phyloP scores from a whole-genome alignment of 2,329 filamentous ascomycete species.

The Monosporascus sp. region DNA sequence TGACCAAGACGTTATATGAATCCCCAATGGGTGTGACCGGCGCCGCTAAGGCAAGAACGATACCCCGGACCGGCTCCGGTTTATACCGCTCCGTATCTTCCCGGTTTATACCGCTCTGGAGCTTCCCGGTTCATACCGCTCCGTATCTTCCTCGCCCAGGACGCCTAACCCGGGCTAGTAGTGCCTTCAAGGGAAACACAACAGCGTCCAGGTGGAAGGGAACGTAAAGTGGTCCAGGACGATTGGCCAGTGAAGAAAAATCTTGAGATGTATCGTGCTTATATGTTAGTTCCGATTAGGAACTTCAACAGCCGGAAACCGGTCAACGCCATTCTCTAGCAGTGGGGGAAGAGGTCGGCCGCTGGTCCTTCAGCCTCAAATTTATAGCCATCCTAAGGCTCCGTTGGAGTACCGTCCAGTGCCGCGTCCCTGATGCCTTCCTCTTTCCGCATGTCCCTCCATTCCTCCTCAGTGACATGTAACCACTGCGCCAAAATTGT shows the following conservation, averaged over 20 bases:
- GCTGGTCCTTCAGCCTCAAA: not conserved
- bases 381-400: not conserved
- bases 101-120: not conserved
- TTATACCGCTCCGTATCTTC: not conserved
- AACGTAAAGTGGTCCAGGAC: not conserved
- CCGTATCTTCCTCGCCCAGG: not conserved
- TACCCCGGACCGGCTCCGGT: not conserved
- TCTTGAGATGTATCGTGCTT: too few relatives aligned
- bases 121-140: not conserved
- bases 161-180: not conserved
- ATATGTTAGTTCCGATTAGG: too few relatives aligned
- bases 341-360: not conserved
- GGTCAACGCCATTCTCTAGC: not conserved
- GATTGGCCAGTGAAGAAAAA: not conserved
- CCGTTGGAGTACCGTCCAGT: not conserved
- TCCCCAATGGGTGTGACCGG: not conserved
- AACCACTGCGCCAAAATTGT: slow-evolving; percentile 33
- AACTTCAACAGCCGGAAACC: too few relatives aligned
- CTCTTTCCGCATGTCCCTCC: slow-evolving; percentile 30
- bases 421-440: slow-evolving; percentile 6
- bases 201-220: not conserved
- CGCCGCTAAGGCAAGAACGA: not conserved
- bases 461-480: slow-evolving; percentile 39
- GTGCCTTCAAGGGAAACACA: not conserved
- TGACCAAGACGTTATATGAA: not conserved